Conservation (phyloP, 78 protist genomes). For the Dictyostelium intermedium region DNA sequence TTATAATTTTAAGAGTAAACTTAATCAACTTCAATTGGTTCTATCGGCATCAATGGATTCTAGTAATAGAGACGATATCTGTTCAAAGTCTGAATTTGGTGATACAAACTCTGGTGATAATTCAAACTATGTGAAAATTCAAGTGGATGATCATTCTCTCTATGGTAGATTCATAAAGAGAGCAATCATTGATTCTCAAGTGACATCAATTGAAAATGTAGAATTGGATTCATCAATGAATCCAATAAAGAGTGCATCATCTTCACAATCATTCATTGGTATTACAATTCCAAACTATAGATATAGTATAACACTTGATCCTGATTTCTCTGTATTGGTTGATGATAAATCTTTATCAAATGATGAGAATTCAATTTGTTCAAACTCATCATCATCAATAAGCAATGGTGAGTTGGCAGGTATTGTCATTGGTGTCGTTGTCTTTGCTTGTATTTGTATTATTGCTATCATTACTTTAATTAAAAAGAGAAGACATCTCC, state of each 20-base stretch:
- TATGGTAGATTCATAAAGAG: conserved; percentile 22
- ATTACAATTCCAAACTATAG: neutral
- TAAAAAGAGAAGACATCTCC: neutral
- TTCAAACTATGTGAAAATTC: neutral
- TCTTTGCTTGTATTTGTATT: neutral
- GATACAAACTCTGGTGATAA: neutral
- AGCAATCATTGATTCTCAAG: neutral
- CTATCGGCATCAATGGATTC: neutral
- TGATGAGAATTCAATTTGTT: neutral
- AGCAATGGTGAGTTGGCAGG: neutral
- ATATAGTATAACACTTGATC: neutral
- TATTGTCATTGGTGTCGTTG: neutral
- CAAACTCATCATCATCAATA: neutral
- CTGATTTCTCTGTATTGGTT: conserved; percentile 25
- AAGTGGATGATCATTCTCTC: neutral
- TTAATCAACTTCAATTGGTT: neutral
- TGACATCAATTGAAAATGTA: neutral
- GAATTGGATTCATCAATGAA: neutral
- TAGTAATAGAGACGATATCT: neutral
- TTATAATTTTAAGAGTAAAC: neutral
- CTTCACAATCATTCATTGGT: neutral
- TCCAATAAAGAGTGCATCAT: neutral
- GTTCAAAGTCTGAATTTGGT: neutral
- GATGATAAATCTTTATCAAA: neutral
- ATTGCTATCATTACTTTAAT: neutral